Evolutionary conservation across 1,139 yeast species (phyloP), one percentile per base, ranked within the genome.

Genomic region (Sugiyamaella xylanicola): DNA sequence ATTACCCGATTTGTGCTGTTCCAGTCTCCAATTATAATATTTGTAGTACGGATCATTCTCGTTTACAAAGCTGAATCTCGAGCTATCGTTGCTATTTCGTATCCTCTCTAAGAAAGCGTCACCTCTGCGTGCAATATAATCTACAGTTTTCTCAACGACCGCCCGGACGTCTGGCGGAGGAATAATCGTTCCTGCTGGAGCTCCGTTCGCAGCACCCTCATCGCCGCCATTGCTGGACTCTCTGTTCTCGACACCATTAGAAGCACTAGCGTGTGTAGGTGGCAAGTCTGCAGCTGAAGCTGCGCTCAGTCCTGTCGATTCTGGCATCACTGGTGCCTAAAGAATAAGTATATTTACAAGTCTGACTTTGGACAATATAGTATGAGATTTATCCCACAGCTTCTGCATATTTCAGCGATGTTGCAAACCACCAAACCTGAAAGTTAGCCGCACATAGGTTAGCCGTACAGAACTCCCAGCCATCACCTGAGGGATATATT

Each of bases 41-140:
- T 70, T 72, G 66, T 86, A 70, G 66, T 80, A 83, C 20, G 83
- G 80, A 68, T 87, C 81, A 8, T 72, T 74, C 1, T 76, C 76
- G 17, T 76, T 70, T 11, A 90, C 69, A 66, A 91, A 91, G 22
- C 80, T 73, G 67, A 90, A 90, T 68, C 85, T 84, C 27, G 77
- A 74, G 56, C 78, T 80, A 21, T 72, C 71, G 58, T 81, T 84
- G 37, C 73, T 73, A 45, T 74, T 73, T 29, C 72, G 73, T 53
- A 90, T 77, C 56, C 89, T 74, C 4, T 77, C 76, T 63, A 86
- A 95, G 70, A 90, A 54, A 25, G 76, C 36, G 65, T 68, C 56
- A 0, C 96, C 97, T 66, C 88, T 87, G 61, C 87, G 78, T 32
- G 74, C 65, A 9, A 91, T 89, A 65, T 86, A 89, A 2, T 75